Conservation (phyloP, 495 filamentous ascomycete genomes). For the Opeltia flavorubescens region DNA sequence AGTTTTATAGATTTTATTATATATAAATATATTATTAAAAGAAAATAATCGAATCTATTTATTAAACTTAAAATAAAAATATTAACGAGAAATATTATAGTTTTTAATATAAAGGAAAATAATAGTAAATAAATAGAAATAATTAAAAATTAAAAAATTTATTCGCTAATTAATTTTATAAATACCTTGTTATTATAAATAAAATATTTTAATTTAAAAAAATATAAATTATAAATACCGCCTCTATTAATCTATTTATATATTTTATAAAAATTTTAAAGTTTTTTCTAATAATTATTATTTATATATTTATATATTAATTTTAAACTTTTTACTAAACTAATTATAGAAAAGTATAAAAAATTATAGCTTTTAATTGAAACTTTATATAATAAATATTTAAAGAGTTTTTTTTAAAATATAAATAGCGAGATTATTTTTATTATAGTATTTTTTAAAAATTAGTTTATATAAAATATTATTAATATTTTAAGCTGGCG, state of each 20-base stretch:
- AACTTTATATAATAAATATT: slow-evolving; percentile 59
- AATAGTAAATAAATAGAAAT: slow-evolving; percentile 64
- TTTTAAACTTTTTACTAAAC: slow-evolving; percentile 54
- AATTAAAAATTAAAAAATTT: slow-evolving; percentile 82
- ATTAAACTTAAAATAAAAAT: slow-evolving; percentile 55
- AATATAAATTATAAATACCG: slow-evolving; percentile 59
- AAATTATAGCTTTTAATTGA: slow-evolving; percentile 62
- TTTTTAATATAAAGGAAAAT: slow-evolving; percentile 58
- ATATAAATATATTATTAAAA: slow-evolving; percentile 78
- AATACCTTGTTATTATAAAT: slow-evolving; percentile 58
- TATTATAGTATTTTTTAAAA: slow-evolving; percentile 79
- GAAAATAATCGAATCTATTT: slow-evolving; percentile 59
- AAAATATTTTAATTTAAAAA: slow-evolving; percentile 49
- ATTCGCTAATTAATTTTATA: slow-evolving; percentile 66
- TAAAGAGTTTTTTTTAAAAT: slow-evolving; percentile 73
- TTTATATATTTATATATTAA: slow-evolving; percentile 46
- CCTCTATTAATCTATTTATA: slow-evolving; percentile 70
- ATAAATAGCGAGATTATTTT: slow-evolving; percentile 70
- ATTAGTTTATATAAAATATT: slow-evolving; percentile 83
- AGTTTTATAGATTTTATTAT: slow-evolving; percentile 82
- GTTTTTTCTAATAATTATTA: slow-evolving; percentile 30
- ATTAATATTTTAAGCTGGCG: slow-evolving; percentile 85
- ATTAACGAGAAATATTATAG: slow-evolving; percentile 58
- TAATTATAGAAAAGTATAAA: slow-evolving; percentile 61
- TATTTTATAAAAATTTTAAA: slow-evolving; percentile 67